Evolutionary conservation across 805 yeast genomes (phyloP).

Genomic region (Ogataea nitratoaversa): DNA sequence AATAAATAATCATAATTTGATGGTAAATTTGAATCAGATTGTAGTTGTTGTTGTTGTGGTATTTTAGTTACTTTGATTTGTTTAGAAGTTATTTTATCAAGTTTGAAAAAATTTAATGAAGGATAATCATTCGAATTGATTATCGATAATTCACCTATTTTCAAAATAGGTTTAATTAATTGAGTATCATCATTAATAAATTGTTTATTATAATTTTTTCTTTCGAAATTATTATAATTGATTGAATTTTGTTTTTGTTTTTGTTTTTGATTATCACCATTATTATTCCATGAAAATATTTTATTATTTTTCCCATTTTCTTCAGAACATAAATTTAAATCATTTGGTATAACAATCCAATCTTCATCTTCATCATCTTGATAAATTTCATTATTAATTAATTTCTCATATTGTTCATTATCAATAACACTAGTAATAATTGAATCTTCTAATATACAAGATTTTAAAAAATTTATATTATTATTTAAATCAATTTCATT

Average conservation of each 20-base stretch:
- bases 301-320: constrained; percentile 12
- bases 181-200: no score
- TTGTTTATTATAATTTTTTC: no score
- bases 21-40: background rate
- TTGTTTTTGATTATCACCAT: no score
- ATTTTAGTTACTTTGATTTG: constrained; percentile 1
- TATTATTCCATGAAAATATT: background rate
- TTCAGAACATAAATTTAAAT: constrained; percentile 7
- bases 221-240: no score
- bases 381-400: constrained; percentile 21
- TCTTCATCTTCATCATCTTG: constrained; percentile 25
- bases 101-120: constrained; percentile 14
- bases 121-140: constrained; percentile 24
- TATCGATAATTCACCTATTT: constrained; percentile 22
- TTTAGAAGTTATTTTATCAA: constrained; percentile 2
- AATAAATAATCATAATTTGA: constrained; percentile 8
- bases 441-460: constrained; percentile 21
- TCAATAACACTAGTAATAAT: constrained; percentile 22
- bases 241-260: no score
- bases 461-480: constrained; percentile 8
- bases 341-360: constrained; percentile 24
- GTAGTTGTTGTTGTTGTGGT: background rate
- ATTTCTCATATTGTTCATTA: constrained; percentile 25
- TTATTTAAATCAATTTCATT: constrained; percentile 11
- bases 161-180: constrained; percentile 19